These are phyloP conservation scores for Ganoderma resinaceum DNA, from an alignment of 1,284 basidiomycete genomes.

Conservation along the genomic window DNA sequence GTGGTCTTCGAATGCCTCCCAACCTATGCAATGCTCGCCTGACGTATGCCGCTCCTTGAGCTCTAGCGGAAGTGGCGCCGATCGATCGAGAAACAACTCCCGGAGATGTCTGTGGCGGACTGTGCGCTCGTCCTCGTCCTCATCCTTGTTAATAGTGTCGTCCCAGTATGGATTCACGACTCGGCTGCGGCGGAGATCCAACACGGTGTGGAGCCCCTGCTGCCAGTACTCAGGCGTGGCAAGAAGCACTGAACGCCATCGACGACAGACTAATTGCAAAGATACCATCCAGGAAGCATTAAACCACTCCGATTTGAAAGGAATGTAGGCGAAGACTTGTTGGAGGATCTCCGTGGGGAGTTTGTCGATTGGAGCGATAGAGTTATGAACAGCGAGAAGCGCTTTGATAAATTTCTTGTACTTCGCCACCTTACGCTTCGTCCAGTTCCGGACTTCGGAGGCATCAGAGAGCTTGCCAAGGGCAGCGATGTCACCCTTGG, in stretches of 20 bases:
- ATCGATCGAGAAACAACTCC: not conserved
- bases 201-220: not conserved
- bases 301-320: not conserved
- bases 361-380: not conserved
- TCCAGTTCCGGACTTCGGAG: not conserved
- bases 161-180: no score
- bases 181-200: no score
- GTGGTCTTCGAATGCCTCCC: not conserved
- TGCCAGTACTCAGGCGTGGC: not conserved
- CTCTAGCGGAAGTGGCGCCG: not conserved
- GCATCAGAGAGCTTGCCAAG: not conserved
- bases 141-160: not conserved
- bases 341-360: conserved; percentile 11
- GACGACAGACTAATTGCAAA: conserved; percentile 3
- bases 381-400: not conserved
- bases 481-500: not conserved
- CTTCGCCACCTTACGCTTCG: not conserved
- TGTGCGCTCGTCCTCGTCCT: not conserved
- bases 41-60: not conserved
- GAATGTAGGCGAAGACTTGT: not conserved
- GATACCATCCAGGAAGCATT: not conserved
- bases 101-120: not conserved
- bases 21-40: not conserved
- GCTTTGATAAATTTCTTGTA: not conserved
- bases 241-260: conserved; percentile 5